Conservation (phyloP, 2,329 filamentous ascomycete species). For the Sporothrix protearum region DNA sequence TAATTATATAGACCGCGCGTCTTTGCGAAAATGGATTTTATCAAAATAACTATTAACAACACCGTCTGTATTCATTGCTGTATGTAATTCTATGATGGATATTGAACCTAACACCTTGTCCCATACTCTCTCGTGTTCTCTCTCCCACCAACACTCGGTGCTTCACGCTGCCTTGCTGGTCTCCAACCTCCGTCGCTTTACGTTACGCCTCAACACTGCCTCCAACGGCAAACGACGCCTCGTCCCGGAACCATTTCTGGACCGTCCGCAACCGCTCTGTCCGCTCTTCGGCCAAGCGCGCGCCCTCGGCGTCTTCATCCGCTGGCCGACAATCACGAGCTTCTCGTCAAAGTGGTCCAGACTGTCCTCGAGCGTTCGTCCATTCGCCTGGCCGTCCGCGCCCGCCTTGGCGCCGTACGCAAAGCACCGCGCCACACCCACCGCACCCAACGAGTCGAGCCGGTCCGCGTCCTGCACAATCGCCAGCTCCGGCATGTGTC, state of each 20-base stretch:
- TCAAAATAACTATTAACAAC: neutral
- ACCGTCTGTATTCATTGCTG: too few species aligned
- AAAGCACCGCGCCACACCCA: slow-evolving; percentile 77
- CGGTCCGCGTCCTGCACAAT: slow-evolving; percentile 91
- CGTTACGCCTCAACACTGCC: slow-evolving; percentile 1
- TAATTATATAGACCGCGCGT: slow-evolving; percentile 8
- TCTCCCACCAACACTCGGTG: neutral
- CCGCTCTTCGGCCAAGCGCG: slow-evolving; percentile 50
- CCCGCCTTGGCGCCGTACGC: slow-evolving; percentile 63
- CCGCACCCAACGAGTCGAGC: slow-evolving; percentile 83
- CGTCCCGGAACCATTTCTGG: slow-evolving; percentile 57
- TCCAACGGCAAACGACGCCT: slow-evolving; percentile 35
- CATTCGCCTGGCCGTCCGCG: slow-evolving; percentile 32
- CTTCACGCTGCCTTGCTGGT: neutral
- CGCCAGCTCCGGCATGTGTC: slow-evolving; percentile 66
- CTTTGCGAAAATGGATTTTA: neutral
- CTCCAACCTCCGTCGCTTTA: neutral
- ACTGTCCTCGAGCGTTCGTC: slow-evolving; percentile 57
- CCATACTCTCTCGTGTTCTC: neutral
- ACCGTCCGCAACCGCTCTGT: slow-evolving; percentile 52
- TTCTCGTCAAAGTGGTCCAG: slow-evolving; percentile 77
- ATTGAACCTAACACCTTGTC: neutral
- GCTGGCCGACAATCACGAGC: slow-evolving; percentile 59
- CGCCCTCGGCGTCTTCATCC: slow-evolving; percentile 63
- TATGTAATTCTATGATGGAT: neutral